These are phyloP conservation scores for Botrytis tulipae DNA, from an alignment of 2,329 filamentous ascomycete species.

Conservation along the genomic window DNA sequence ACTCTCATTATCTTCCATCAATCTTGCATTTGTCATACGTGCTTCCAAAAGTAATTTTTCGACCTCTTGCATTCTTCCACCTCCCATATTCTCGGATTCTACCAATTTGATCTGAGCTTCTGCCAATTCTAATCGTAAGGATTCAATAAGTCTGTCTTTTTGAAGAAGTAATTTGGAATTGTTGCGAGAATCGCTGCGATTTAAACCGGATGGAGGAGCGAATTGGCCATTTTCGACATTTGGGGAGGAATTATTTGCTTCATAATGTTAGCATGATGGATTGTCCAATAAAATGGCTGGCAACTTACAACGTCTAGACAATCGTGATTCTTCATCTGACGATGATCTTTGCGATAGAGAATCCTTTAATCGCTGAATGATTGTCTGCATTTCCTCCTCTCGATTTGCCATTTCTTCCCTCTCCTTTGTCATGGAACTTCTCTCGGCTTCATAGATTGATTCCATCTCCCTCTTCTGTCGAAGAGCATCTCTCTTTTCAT, in stretches of 20 bases:
- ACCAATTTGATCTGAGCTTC: constrained; percentile 95
- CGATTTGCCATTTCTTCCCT: constrained; percentile 82
- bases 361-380: constrained; percentile 91
- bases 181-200: constrained; percentile 84
- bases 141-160: constrained; percentile 96
- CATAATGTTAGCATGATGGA: constrained; percentile 24
- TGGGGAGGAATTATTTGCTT: constrained; percentile 56
- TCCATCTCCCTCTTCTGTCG: constrained; percentile 89
- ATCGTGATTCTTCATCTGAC: constrained; percentile 52
- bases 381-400: constrained; percentile 86
- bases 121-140: constrained; percentile 83
- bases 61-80: constrained; percentile 83
- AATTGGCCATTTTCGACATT: constrained; percentile 75
- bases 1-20: constrained; percentile 99
- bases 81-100: constrained; percentile 89
- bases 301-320: constrained; percentile 58
- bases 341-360: constrained; percentile 73
- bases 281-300: background rate
- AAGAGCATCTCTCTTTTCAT: constrained; percentile 79
- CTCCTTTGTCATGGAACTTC: constrained; percentile 82
- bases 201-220: constrained; percentile 78
- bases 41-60: constrained; percentile 87
- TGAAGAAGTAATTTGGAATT: constrained; percentile 88
- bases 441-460: constrained; percentile 86
- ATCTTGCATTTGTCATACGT: constrained; percentile 89